Percentiles rank a stretch among this genome's conserved stretches.
These are phyloP conservation scores for Syzygium syzygioides DNA, from an alignment of 441 rosid species.

Conservation along the genomic window DNA sequence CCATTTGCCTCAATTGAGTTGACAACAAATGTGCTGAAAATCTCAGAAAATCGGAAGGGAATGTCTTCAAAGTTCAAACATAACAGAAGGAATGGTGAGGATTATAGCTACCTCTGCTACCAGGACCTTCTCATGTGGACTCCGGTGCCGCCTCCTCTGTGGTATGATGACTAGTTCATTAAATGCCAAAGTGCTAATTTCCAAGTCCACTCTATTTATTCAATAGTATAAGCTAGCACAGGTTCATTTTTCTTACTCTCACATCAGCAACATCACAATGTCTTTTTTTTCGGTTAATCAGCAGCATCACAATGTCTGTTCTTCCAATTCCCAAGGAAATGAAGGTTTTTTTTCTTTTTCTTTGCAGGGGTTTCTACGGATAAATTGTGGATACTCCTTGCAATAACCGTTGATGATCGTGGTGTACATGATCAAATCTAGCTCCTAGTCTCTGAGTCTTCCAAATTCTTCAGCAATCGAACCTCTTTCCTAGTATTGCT, in stretches of 20 bases:
- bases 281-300: too few species aligned
- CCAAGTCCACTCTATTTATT: neutral
- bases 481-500: neutral
- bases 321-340: neutral
- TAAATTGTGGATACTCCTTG: neutral
- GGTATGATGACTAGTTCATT: neutral
- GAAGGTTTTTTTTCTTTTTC: neutral
- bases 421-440: neutral
- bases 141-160: neutral
- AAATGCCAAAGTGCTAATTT: too few species aligned
- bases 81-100: too few species aligned
- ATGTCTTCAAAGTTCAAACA: too few species aligned
- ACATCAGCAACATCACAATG: neutral
- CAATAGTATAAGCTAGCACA: neutral
- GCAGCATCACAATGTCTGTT: neutral
- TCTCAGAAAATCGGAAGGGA: too few species aligned
- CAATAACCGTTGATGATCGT: neutral
- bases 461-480: neutral
- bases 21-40: too few species aligned
- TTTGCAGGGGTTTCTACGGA: neutral
- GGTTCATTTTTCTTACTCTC: neutral
- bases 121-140: neutral
- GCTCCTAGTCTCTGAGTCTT: neutral
- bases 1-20: too few species aligned
- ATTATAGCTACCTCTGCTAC: too few species aligned